Conservation (phyloP, 257 asterid genomes). For the Paraleonurus japonicus region DNA sequence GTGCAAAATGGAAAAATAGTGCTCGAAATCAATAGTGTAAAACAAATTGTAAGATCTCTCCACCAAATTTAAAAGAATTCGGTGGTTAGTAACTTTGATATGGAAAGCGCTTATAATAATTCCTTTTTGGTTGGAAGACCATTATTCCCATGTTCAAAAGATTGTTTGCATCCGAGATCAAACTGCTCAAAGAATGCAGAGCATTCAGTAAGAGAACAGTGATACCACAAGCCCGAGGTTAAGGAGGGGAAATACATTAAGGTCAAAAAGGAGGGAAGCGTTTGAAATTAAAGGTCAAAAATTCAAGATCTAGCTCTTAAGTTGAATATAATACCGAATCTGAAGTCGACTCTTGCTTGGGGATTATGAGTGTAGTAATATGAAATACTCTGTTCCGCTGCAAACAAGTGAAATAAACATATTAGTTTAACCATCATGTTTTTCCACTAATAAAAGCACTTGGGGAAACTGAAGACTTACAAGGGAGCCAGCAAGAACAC, state of each 20-base stretch:
- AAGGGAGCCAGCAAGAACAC: conserved; percentile 95
- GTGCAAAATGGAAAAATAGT: conserved; percentile 2
- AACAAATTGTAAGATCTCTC: neutral
- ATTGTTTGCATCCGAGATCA: conserved; percentile 12
- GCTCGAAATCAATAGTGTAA: conserved; percentile 5
- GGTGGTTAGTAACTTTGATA: neutral
- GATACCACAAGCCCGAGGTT: neutral
- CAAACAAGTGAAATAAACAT: conserved; percentile 35
- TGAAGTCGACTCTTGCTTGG: conserved; percentile 97
- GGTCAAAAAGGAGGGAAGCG: neutral
- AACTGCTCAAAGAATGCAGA: neutral
- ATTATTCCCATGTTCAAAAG: neutral
- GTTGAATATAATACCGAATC: conserved; percentile 60
- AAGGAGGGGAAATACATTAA: neutral
- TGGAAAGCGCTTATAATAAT: neutral
- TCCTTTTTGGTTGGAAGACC: conserved; percentile 6
- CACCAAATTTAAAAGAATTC: neutral
- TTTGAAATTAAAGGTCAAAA: conserved; percentile 25
- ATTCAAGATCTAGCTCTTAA: conserved; percentile 12
- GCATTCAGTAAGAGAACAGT: neutral
- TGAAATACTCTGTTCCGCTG: conserved; percentile 85
- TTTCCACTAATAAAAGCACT: conserved; percentile 10
- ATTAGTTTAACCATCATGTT: conserved; percentile 23
- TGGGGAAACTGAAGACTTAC: conserved; percentile 41
- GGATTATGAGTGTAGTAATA: conserved; percentile 81